phyloP scores from a whole-genome alignment of 176 grass and related monocot genomes.

The Carex parvula region DNA sequence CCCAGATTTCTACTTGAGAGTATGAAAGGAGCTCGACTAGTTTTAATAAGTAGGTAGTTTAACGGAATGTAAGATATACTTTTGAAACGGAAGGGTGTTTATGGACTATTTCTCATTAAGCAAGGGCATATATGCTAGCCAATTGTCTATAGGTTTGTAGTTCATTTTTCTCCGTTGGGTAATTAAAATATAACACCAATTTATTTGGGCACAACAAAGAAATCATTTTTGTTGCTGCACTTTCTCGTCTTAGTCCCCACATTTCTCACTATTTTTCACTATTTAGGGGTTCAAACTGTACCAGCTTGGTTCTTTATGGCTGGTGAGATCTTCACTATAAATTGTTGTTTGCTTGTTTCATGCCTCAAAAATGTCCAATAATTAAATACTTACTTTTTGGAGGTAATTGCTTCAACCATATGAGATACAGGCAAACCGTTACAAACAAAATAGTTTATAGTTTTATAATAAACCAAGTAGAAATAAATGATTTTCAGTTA shows the following conservation, averaged over 20 bases:
- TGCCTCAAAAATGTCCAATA: no score
- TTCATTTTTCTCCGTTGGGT: background rate
- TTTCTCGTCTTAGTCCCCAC: background rate
- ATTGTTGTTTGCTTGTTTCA: no score
- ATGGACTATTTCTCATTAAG: background rate
- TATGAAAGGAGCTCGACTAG: background rate
- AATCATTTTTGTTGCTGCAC: background rate
- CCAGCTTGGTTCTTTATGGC: no score
- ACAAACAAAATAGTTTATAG: background rate
- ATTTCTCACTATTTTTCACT: background rate
- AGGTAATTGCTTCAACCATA: background rate
- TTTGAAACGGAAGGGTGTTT: background rate
- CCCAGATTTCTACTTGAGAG: background rate
- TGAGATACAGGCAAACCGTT: background rate
- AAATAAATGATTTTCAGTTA: background rate
- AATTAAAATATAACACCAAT: background rate
- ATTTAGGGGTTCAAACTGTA: background rate
- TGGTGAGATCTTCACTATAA: no score
- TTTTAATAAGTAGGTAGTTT: background rate
- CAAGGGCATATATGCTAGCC: background rate
- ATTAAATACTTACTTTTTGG: background rate
- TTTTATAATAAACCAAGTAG: background rate
- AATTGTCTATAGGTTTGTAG: background rate
- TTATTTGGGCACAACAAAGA: background rate
- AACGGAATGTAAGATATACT: background rate